Evolutionary conservation across 2,329 filamentous ascomycete genomes (phyloP).

Genomic region (Scedosporium dehoogii): DNA sequence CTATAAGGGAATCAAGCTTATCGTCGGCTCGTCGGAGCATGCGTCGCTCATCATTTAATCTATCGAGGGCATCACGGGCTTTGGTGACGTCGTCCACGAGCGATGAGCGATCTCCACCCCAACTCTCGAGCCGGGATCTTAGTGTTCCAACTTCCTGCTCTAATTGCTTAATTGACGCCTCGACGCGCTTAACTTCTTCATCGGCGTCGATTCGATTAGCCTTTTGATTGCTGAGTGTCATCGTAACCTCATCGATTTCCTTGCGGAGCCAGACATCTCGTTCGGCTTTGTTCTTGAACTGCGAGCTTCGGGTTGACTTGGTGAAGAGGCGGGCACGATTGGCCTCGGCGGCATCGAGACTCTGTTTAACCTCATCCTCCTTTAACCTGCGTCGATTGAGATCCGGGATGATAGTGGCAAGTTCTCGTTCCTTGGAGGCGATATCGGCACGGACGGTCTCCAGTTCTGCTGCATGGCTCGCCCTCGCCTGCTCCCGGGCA

Average conservation of each 20-base stretch:
- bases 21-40: conserved; percentile 82
- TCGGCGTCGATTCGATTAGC: conserved; percentile 75
- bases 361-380: conserved; percentile 60
- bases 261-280: conserved; percentile 73
- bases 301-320: conserved; percentile 81
- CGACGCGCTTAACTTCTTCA: conserved; percentile 68
- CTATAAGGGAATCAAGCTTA: conserved; percentile 68
- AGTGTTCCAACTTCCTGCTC: conserved; percentile 64
- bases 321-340: conserved; percentile 71
- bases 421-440: conserved; percentile 62
- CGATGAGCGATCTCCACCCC: conserved; percentile 62
- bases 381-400: conserved; percentile 65
- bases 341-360: conserved; percentile 67
- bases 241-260: conserved; percentile 72
- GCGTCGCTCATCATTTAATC: conserved; percentile 77
- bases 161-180: conserved; percentile 59
- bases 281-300: conserved; percentile 81
- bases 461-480: conserved; percentile 62
- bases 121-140: conserved; percentile 65
- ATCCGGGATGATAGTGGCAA: conserved; percentile 64
- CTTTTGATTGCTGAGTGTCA: conserved; percentile 68
- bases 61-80: conserved; percentile 70
- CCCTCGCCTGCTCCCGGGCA: conserved; percentile 61
- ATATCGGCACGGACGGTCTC: conserved; percentile 66
- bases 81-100: conserved; percentile 65